Base-by-base conservation (phyloP, 2,329 filamentous ascomycete genomes). In the Talaromyces sp. region DNA sequence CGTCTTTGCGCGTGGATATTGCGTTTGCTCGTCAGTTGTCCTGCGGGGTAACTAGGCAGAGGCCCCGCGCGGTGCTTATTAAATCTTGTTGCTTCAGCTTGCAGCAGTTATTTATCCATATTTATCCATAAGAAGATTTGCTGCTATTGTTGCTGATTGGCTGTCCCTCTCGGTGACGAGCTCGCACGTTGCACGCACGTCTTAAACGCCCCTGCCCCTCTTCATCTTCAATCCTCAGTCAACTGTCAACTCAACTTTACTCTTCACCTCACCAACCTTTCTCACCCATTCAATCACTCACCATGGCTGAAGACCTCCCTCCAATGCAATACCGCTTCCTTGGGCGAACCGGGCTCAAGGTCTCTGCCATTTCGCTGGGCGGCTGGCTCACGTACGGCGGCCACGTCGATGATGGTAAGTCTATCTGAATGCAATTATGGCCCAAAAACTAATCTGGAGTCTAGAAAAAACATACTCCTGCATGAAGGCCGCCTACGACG, bases 251-350 rank as follows among this genome's bases (percentile, higher is more conserved):
- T 11, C 32, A 33, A 13, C 11, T 10, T 17, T 36, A 1, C 13
- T 36, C 4, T 36, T 36, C 13, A 10, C 32, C 32, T 11, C 10
- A 10, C 3, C 10, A 4, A 10, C 10, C 9, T 11, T 11, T 33
- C 30, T 19, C 39, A 47, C 7, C 22, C n/a, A 19, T 6, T 19
- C 10, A 19, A 22, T 47, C 42, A 13, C 6, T 22, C n/a, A 55
- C n/a, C 47, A 62, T 62, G 60, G 51, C 52, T 27, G 36, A 74
- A 77, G 65, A 62, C n/a, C 58, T 63, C 17, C 62, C 62, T 19
- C 51, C 55, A 28, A 90, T 90, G 88, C 81, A 88, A 69, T 91
- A 91, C 75, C 86, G 88, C 67, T 86, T 85, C 75, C 81, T 91
- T 8, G 89, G 89, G 69, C 84, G 83, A 44, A 88, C 87, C 17